phyloP scores from a whole-genome alignment of 495 filamentous ascomycete species.

The Aspergillus funiculosus region DNA sequence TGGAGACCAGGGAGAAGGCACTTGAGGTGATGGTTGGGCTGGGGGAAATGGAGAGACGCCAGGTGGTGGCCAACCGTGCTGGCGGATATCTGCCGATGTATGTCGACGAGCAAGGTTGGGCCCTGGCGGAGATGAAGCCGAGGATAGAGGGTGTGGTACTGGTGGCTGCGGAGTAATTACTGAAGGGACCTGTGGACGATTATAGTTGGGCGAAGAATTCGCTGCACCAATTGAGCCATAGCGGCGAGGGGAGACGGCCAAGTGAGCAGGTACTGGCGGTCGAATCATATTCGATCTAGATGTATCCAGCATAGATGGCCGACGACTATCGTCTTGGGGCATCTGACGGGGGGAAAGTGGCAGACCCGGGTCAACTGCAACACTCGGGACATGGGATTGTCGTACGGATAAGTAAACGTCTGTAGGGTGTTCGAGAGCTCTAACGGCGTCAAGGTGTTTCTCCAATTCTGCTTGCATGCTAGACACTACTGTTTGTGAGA shows the following conservation, averaged over 20 bases:
- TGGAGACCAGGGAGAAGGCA: slow-evolving; percentile 76
- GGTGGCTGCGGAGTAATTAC: slow-evolving; percentile 60
- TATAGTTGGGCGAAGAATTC: slow-evolving; percentile 64
- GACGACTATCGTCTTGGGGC: slow-evolving; percentile 76
- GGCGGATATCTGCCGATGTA: slow-evolving; percentile 92
- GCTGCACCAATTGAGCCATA: slow-evolving; percentile 78
- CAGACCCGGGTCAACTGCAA: slow-evolving; percentile 61
- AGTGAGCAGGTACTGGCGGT: slow-evolving; percentile 71
- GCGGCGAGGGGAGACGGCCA: slow-evolving; percentile 70
- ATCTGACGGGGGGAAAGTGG: slow-evolving; percentile 90
- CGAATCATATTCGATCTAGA: slow-evolving; percentile 41
- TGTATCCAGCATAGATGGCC: slow-evolving; percentile 46
- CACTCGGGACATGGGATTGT: slow-evolving; percentile 68
- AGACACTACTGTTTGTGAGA: slow-evolving; percentile 52
- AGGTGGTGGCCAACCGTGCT: slow-evolving; percentile 73
- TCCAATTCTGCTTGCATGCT: slow-evolving; percentile 79
- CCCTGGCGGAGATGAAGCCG: slow-evolving; percentile 65
- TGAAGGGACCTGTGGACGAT: slow-evolving; percentile 61
- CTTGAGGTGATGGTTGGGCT: slow-evolving; percentile 26
- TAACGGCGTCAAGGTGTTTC: slow-evolving; percentile 69
- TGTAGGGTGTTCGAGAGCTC: slow-evolving; percentile 67
- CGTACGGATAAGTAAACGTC: slow-evolving; percentile 69
- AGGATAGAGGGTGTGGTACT: slow-evolving; percentile 68
- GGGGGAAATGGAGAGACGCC: slow-evolving; percentile 61
- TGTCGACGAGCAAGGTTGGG: slow-evolving; percentile 75